Evolutionary conservation across 2,329 filamentous ascomycete genomes (phyloP).

Genomic region (Calonectria leucothoes): DNA sequence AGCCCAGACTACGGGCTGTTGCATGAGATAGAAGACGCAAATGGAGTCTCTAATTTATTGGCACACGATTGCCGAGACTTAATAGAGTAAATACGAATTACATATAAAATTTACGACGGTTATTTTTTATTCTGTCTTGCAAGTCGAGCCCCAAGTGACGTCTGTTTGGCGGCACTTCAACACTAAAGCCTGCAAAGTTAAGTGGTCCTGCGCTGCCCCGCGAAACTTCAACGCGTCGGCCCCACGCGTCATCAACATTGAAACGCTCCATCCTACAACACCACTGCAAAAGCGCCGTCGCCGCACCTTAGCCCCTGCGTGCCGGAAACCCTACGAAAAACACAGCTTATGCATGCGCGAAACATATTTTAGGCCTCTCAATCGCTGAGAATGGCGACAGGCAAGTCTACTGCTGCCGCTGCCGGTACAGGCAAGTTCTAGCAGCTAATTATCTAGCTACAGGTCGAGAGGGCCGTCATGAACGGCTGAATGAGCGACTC

Average conservation of each 20-base stretch:
- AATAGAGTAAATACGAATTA: not conserved
- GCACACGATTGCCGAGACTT: not conserved
- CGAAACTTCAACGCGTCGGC: constrained; percentile 38
- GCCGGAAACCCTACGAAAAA: not conserved
- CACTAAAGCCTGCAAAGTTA: not conserved
- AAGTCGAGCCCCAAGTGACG: not conserved
- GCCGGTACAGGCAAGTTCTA: not conserved
- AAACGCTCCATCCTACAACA: constrained; percentile 39
- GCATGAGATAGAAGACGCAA: constrained; percentile 8
- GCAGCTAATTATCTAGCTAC: constrained; percentile 15
- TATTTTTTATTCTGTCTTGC: not conserved
- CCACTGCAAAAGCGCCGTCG: constrained; percentile 9
- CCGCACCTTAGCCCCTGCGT: not conserved
- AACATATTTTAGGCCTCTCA: not conserved
- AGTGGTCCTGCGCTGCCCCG: constrained; percentile 31
- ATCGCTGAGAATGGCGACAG: constrained; percentile 48
- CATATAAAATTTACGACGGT: not conserved
- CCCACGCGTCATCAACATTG: constrained; percentile 36
- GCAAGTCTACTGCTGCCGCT: constrained; percentile 35
- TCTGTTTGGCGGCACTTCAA: not conserved
- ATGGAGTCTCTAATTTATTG: constrained; percentile 20
- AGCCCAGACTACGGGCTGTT: constrained; percentile 15
- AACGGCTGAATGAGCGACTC: constrained; percentile 73
- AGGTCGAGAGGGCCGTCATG: constrained; percentile 64
- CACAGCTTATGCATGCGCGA: constrained; percentile 18